Conservation (phyloP, 2,329 filamentous ascomycete species). For the Microascus cirrosus region DNA sequence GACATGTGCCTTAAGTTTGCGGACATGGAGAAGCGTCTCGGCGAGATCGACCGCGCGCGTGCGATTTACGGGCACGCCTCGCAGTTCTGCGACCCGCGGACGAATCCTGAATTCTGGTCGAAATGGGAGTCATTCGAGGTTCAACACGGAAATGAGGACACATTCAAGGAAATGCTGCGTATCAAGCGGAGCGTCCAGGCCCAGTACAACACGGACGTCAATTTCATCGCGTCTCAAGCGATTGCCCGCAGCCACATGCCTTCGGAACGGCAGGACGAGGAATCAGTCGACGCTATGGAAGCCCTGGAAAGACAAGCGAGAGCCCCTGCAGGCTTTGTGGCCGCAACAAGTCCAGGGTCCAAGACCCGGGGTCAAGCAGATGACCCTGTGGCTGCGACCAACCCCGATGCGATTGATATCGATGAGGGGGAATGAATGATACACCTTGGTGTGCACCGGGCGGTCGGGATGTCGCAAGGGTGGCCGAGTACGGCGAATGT, state of each 20-base stretch:
- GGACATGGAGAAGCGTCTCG: slow-evolving; percentile 84
- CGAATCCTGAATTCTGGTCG: slow-evolving; percentile 81
- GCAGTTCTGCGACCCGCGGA: slow-evolving; percentile 93
- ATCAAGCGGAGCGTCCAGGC: slow-evolving; percentile 97
- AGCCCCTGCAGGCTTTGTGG: slow-evolving; percentile 83
- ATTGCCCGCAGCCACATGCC: slow-evolving; percentile 65
- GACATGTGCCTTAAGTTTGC: slow-evolving; percentile 99
- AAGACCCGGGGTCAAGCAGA: slow-evolving; percentile 42
- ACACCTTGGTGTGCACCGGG: neutral
- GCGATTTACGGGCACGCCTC: slow-evolving; percentile 95
- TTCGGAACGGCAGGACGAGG: slow-evolving; percentile 32
- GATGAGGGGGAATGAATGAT: slow-evolving; percentile 33
- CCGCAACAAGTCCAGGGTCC: slow-evolving; percentile 60
- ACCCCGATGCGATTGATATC: slow-evolving; percentile 78
- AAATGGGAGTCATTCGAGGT: slow-evolving; percentile 98
- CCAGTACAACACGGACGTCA: slow-evolving; percentile 97
- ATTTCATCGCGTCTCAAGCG: slow-evolving; percentile 94
- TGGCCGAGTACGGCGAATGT: no score
- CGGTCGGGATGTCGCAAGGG: no score
- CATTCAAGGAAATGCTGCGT: slow-evolving; percentile 97
- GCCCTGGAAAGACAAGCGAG: slow-evolving; percentile 79
- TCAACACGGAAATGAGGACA: slow-evolving; percentile 96
- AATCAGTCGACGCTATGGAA: slow-evolving; percentile 73
- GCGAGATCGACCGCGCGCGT: slow-evolving; percentile 87
- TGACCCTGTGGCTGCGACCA: slow-evolving; percentile 42